phyloP scores from a whole-genome alignment of 176 grass and related monocot species.

The Zoysia japonica region DNA sequence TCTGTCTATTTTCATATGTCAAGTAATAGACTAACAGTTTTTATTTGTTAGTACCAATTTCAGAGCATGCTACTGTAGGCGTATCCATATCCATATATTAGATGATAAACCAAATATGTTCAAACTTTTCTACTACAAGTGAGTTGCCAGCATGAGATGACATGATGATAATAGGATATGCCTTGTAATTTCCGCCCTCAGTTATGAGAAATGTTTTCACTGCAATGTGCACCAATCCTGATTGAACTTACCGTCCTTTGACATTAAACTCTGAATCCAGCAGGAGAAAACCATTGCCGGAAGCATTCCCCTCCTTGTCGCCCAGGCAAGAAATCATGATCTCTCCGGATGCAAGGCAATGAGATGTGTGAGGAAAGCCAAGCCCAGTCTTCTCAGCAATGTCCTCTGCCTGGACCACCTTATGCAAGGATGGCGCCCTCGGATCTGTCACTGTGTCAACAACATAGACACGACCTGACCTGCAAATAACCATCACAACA shows the following conservation, averaged over 20 bases:
- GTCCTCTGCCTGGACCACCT: constrained; percentile 75
- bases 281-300: constrained; percentile 79
- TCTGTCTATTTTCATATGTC: neutral
- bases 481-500: constrained; percentile 27
- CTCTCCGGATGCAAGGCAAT: constrained; percentile 90
- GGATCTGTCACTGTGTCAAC: constrained; percentile 70
- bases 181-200: neutral
- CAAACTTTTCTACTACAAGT: neutral
- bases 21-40: neutral
- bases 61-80: neutral
- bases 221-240: neutral
- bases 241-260: constrained; percentile 73
- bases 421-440: constrained; percentile 80
- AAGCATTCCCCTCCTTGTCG: constrained; percentile 82
- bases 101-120: neutral
- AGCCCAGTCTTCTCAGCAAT: constrained; percentile 83
- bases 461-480: constrained; percentile 75
- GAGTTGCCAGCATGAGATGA: neutral
- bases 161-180: neutral
- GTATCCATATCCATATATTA: neutral
- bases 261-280: constrained; percentile 97
- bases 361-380: constrained; percentile 91
- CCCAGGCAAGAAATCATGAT: constrained; percentile 94
- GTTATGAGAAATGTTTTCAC: neutral
- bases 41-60: neutral